A percentile compares a stretch with the other conserved stretches of the same genome.
Conservation (phyloP, 2,329 filamentous ascomycete species). For the Cladosporium halotolerans region DNA sequence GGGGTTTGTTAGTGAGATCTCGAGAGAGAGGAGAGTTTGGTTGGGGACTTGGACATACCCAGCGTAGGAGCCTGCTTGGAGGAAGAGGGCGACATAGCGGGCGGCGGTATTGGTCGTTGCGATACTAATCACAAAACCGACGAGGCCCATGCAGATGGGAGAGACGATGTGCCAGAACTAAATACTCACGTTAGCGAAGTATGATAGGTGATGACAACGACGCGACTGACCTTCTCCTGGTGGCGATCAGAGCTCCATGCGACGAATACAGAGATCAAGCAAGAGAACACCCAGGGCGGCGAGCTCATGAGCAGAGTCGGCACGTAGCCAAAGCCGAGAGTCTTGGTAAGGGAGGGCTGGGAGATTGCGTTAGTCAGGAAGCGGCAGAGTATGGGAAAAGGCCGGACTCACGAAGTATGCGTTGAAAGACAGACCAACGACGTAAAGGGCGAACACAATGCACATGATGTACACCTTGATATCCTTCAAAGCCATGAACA, state of each 20-base stretch:
- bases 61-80: constrained; percentile 29
- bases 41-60: constrained; percentile 7
- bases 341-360: constrained; percentile 45
- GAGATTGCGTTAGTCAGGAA: constrained; percentile 27
- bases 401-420: constrained; percentile 29
- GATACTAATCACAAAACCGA: constrained; percentile 7
- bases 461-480: constrained; percentile 36
- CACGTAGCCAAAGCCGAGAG: constrained; percentile 63
- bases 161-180: constrained; percentile 26
- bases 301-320: constrained; percentile 41
- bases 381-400: constrained; percentile 16
- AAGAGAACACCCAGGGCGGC: constrained; percentile 34
- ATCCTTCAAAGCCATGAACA: constrained; percentile 30
- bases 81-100: constrained; percentile 29
- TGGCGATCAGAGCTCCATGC: constrained; percentile 25
- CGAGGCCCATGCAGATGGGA: constrained; percentile 4
- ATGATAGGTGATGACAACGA: constrained; percentile 13
- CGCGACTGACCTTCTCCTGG: constrained; percentile 21
- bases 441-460: constrained; percentile 34
- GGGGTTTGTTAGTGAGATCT: constrained; percentile 27
- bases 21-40: constrained; percentile 11
- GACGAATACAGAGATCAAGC: constrained; percentile 20
- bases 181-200: constrained; percentile 20
- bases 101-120: constrained; percentile 6
- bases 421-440: constrained; percentile 22